These are phyloP conservation scores for Aureobasidium sp. DNA, from an alignment of 2,329 filamentous ascomycete genomes.

Conservation along the genomic window DNA sequence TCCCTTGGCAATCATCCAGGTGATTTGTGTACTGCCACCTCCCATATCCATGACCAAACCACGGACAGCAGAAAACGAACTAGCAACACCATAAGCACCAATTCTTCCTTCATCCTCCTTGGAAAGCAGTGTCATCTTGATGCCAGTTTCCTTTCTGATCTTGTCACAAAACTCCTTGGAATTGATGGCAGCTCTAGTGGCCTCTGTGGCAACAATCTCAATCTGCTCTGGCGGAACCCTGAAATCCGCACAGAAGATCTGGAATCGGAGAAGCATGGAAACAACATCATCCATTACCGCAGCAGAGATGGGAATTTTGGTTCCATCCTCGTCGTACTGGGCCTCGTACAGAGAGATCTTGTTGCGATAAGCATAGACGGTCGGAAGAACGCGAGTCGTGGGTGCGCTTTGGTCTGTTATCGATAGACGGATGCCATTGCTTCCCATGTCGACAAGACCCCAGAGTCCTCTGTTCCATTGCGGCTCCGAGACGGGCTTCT, in stretches of 20 bases:
- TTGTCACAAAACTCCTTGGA: conserved; percentile 56
- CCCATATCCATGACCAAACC: conserved; percentile 79
- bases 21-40: conserved; percentile 61
- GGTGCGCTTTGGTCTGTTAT: conserved; percentile 67
- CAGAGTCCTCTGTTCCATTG: conserved; percentile 17
- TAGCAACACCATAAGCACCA: conserved; percentile 71
- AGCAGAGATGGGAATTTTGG: conserved; percentile 44
- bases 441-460: conserved; percentile 18
- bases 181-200: conserved; percentile 70
- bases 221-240: conserved; percentile 57
- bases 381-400: conserved; percentile 62
- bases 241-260: conserved; percentile 59
- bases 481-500: not conserved
- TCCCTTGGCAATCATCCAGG: conserved; percentile 48
- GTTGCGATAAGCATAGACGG: conserved; percentile 67
- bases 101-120: conserved; percentile 72
- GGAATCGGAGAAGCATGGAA: conserved; percentile 59
- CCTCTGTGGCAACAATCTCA: conserved; percentile 73
- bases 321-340: conserved; percentile 35
- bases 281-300: conserved; percentile 57
- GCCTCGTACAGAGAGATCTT: conserved; percentile 79
- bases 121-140: conserved; percentile 61
- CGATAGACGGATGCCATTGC: conserved; percentile 85
- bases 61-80: conserved; percentile 57
- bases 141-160: conserved; percentile 55